Percentiles rank a stretch among this genome's conserved stretches.
These are phyloP conservation scores for Umbellularia californica DNA, from an alignment of 164 flowering plant species.

Conservation along the genomic window DNA sequence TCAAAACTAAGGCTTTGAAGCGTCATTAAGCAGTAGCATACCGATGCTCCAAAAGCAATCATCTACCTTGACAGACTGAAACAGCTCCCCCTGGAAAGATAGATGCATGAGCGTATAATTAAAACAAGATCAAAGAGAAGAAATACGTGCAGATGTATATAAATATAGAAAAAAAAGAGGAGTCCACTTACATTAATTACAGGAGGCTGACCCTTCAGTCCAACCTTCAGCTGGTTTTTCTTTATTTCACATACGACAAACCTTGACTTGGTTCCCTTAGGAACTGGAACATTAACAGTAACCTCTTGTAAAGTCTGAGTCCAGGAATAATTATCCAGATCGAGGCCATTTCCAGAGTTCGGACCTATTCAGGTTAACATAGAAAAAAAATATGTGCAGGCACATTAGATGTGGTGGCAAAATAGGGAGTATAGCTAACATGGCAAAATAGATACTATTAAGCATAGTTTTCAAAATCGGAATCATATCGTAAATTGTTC, in stretches of 20 bases:
- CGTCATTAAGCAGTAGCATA: conserved; percentile 17
- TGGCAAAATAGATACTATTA: too few species aligned
- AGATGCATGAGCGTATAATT: neutral
- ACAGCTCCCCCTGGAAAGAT: conserved; percentile 67
- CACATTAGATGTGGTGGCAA: neutral
- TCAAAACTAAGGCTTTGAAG: neutral
- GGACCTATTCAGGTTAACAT: conserved; percentile 41
- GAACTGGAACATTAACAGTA: conserved; percentile 61
- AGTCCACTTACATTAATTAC: conserved; percentile 67
- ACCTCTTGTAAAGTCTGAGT: conserved; percentile 82
- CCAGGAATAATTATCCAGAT: conserved; percentile 90
- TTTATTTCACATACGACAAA: conserved; percentile 72
- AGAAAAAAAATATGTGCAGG: too few species aligned
- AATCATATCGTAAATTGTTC: too few species aligned
- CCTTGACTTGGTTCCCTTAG: conserved; percentile 80
- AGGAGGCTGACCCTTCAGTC: conserved; percentile 89
- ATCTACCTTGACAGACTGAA: conserved; percentile 63
- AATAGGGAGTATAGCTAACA: neutral
- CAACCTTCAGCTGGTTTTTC: conserved; percentile 79
- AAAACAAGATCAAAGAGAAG: neutral
- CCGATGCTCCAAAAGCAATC: conserved; percentile 97
- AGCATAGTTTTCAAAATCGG: too few species aligned
- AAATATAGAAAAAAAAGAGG: too few species aligned
- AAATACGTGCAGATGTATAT: neutral
- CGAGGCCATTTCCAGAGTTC: conserved; percentile 83